phyloP scores from a whole-genome alignment of 2,329 filamentous ascomycete species.

The Aspergillus pseudonomiae region DNA sequence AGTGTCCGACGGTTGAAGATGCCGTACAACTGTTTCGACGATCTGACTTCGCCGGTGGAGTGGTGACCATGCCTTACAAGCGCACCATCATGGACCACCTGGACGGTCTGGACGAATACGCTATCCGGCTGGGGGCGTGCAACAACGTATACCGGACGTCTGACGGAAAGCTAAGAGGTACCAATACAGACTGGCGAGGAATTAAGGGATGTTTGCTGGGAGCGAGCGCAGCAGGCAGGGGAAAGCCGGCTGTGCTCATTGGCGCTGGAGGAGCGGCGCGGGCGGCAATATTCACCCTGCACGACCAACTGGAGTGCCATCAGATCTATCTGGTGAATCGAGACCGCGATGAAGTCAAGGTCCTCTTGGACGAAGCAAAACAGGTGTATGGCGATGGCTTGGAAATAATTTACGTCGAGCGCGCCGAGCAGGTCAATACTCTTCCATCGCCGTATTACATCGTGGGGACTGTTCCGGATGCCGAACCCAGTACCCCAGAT shows the following conservation, averaged over 20 bases:
- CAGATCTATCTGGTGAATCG: not conserved
- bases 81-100: constrained; percentile 32
- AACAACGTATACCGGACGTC: not conserved
- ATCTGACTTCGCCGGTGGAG: constrained; percentile 25
- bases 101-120: constrained; percentile 42
- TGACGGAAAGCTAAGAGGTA: not conserved
- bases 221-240: not conserved
- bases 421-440: not conserved
- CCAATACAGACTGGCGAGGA: not conserved
- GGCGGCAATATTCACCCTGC: not conserved
- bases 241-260: not conserved
- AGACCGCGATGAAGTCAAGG: not conserved
- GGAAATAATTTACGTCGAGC: not conserved
- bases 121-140: constrained; percentile 6
- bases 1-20: not conserved
- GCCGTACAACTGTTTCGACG: not conserved
- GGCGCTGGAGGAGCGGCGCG: not conserved
- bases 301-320: not conserved
- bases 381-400: not conserved
- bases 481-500: not conserved
- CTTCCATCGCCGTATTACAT: not conserved
- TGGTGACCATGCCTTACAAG: constrained; percentile 51
- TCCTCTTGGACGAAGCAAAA: not conserved
- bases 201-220: not conserved
- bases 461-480: not conserved